A percentile compares a stretch with the other conserved stretches of the same genome.
Evolutionary conservation across 441 rosid species (phyloP).

Genomic region (Populus hybrid): DNA sequence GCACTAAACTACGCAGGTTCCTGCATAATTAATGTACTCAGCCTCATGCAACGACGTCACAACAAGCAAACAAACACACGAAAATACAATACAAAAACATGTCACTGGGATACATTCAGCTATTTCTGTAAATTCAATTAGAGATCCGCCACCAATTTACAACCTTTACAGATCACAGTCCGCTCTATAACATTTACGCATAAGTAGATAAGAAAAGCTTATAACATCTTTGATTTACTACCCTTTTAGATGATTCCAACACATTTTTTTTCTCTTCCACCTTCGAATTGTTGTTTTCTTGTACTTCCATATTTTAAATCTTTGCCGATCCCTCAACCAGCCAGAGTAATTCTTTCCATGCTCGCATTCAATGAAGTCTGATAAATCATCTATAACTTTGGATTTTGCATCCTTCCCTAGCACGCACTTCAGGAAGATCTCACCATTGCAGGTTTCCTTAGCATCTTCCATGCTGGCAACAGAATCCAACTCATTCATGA

Average conservation of each 20-base stretch:
- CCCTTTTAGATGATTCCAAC: conserved; percentile 30
- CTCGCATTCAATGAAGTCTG: conserved; percentile 65
- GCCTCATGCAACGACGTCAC: too few species aligned
- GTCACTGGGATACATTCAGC: neutral
- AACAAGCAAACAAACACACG: neutral
- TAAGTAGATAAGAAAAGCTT: neutral
- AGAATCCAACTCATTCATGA: conserved; percentile 23
- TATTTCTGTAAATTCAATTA: neutral
- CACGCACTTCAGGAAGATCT: conserved; percentile 45
- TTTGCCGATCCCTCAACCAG: conserved; percentile 52
- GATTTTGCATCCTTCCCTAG: conserved; percentile 19
- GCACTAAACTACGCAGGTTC: too few species aligned
- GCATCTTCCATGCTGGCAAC: conserved; percentile 22
- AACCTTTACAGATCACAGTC: neutral
- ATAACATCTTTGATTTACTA: conserved; percentile 8
- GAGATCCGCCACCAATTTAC: neutral
- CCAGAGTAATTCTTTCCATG: conserved; percentile 55
- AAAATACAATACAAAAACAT: too few species aligned
- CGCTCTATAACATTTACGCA: neutral
- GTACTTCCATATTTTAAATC: conserved; percentile 40
- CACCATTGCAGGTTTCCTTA: conserved; percentile 46
- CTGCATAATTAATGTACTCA: too few species aligned
- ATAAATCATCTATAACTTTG: conserved; percentile 50
- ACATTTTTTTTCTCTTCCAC: conserved; percentile 42
- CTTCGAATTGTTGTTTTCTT: conserved; percentile 34